phyloP scores from a whole-genome alignment of 1,284 basidiomycete genomes.

The Athelia sp. region DNA sequence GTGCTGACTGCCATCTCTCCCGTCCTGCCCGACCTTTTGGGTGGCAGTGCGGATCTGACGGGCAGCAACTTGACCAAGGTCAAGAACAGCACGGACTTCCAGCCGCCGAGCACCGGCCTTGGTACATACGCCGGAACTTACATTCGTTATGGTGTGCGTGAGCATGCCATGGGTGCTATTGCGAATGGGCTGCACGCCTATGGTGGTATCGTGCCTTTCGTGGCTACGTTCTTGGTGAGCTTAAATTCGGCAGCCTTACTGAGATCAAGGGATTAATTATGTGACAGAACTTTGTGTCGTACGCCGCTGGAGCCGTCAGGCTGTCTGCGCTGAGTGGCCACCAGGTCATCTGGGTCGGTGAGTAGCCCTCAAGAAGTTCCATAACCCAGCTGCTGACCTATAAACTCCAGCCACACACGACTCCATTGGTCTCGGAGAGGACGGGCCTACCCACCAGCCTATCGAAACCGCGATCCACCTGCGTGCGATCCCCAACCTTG shows the following conservation, averaged over 20 bases:
- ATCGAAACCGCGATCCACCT: conserved; percentile 86
- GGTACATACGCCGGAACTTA: conserved; percentile 87
- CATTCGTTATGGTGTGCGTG: conserved; percentile 94
- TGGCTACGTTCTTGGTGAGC: conserved; percentile 81
- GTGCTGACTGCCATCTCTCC: conserved; percentile 76
- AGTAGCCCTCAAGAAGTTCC: conserved; percentile 28
- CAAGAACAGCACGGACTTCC: conserved; percentile 86
- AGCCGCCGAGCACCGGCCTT: conserved; percentile 80
- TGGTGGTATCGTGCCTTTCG: conserved; percentile 81
- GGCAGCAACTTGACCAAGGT: conserved; percentile 89
- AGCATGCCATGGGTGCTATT: conserved; percentile 96
- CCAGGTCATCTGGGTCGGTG: conserved; percentile 89
- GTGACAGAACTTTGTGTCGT: conserved; percentile 86
- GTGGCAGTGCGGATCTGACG: conserved; percentile 92
- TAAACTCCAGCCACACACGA: conserved; percentile 70
- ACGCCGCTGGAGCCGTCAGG: conserved; percentile 89
- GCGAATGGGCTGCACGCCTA: conserved; percentile 88
- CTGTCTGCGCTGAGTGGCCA: conserved; percentile 86
- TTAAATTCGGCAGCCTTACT: neutral
- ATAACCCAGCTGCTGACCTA: neutral
- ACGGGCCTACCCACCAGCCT: conserved; percentile 96
- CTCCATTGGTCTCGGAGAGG: conserved; percentile 90
- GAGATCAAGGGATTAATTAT: neutral
- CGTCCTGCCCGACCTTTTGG: conserved; percentile 78
- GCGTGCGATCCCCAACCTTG: conserved; percentile 86